Evolutionary conservation across 2,329 filamentous ascomycete genomes (phyloP).

Genomic region (Mollisia scopiformis): DNA sequence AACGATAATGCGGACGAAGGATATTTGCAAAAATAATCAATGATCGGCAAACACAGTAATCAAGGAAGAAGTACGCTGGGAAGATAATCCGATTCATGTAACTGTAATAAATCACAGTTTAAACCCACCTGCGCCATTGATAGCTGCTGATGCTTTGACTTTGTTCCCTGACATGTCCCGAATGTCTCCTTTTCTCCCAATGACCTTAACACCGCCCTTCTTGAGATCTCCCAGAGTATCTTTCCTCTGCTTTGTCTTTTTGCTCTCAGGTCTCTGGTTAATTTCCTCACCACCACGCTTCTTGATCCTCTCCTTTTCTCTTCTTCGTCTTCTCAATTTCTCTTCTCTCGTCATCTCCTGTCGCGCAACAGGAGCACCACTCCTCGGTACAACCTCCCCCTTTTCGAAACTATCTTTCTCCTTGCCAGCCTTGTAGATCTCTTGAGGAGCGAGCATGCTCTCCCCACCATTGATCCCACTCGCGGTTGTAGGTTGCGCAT

Average conservation of each 20-base stretch:
- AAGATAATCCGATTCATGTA: not conserved
- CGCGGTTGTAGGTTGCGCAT: constrained; percentile 84
- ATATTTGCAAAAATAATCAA: not conserved
- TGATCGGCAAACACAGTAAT: not conserved
- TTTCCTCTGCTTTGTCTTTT: constrained; percentile 59
- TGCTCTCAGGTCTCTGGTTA: constrained; percentile 54
- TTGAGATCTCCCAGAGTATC: constrained; percentile 60
- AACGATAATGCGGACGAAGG: not conserved
- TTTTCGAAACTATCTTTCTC: constrained; percentile 56
- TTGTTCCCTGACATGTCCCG: constrained; percentile 83
- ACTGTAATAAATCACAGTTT: constrained; percentile 55
- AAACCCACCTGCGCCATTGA: constrained; percentile 56
- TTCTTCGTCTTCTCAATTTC: constrained; percentile 73
- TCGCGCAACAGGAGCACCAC: constrained; percentile 74
- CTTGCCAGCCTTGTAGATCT: constrained; percentile 84
- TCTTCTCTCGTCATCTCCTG: constrained; percentile 91
- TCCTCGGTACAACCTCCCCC: constrained; percentile 77
- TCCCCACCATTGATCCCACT: constrained; percentile 69
- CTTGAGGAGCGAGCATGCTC: constrained; percentile 88
- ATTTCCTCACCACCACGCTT: constrained; percentile 61
- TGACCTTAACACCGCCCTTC: constrained; percentile 88
- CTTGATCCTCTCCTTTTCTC: constrained; percentile 83
- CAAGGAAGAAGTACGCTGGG: not conserved
- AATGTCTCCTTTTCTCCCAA: constrained; percentile 86
- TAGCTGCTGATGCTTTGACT: constrained; percentile 55